Base-by-base conservation (phyloP, 345 rosid genomes). In the Leavenworthia alabamica region DNA sequence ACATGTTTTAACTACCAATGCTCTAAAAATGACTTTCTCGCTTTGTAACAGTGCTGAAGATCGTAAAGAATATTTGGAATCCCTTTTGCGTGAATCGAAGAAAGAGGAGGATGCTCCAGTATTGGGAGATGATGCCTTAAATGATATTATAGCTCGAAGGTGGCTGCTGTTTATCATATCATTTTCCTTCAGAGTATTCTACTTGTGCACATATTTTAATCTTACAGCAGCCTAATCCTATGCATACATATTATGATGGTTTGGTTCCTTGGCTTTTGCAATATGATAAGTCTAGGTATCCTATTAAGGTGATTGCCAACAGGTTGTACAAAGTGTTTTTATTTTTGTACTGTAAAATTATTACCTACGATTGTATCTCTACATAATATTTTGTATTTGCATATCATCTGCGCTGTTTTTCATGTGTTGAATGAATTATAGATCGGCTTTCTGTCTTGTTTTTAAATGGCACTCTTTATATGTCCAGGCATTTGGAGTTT, bases 21-120 rank as follows among this genome's bases (percentile, higher is more conserved):
- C 16, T 51, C 42, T 51, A 29, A 24, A 41, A 35, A 12, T 33
- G 4, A 26, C 49, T 4, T 53, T 17, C 37, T 4, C 45, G n/a
- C 39, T 62, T 73, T 49, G 75, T 49, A 42, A 70, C 84, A 90
- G 97, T 78, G 96, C 97, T 1, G 97, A 85, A 77, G 97, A 90
- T 77, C 88, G 97, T 51, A 77, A 89, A 74, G 97, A 90, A 62
- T 90, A 90, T 72, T 75, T 90, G 77, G 97, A 90, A 71, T 63
- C 97, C 35, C 88, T 90, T 24, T 72, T 90, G 60, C 81, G 97
- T 19, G 97, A 90, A 74, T 81, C 80, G 58, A 90, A 90, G 83
- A 90, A 90, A 77, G 97, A 90, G 82, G 97, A 90, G 74, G 90
- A 71, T 77, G 74, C 89, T 35, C 97, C 93, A 42, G 97, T 87